These are phyloP conservation scores for Crithidia fasciculata DNA, from an alignment of 208 protist genomes.

Conservation along the genomic window DNA sequence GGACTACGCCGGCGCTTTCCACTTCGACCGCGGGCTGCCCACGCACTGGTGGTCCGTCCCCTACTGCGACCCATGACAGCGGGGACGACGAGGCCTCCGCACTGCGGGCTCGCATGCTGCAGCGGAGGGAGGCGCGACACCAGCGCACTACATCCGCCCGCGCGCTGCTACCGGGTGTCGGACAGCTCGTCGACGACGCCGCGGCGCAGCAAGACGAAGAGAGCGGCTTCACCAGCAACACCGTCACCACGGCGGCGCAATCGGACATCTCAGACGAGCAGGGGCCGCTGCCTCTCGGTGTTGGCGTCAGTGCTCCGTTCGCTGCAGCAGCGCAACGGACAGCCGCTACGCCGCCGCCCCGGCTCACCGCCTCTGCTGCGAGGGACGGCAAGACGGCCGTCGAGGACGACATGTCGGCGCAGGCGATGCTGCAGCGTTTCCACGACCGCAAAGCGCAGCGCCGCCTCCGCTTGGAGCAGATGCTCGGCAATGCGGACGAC, in stretches of 20 bases:
- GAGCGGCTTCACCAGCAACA: no score
- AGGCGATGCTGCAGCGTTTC: conserved; percentile 35
- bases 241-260: no score
- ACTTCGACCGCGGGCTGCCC: not conserved
- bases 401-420: conserved; percentile 25
- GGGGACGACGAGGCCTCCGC: conserved; percentile 20
- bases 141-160: conserved; percentile 34
- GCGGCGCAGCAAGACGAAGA: no score
- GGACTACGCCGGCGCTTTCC: no score
- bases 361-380: not conserved
- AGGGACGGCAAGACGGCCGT: not conserved
- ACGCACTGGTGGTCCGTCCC: not conserved
- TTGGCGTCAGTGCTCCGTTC: not conserved
- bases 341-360: no score
- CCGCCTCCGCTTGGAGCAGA: conserved; percentile 42
- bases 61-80: not conserved
- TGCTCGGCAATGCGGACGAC: conserved; percentile 17
- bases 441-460: conserved; percentile 42
- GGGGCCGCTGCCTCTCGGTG: not conserved
- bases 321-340: not conserved
- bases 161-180: conserved; percentile 39
- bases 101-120: conserved; percentile 47
- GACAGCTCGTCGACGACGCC: conserved; percentile 31
- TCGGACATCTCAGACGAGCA: no score
- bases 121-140: conserved; percentile 52